These are phyloP conservation scores for Calonectria hongkongensis DNA, from an alignment of 2,329 filamentous ascomycete species.

Conservation along the genomic window DNA sequence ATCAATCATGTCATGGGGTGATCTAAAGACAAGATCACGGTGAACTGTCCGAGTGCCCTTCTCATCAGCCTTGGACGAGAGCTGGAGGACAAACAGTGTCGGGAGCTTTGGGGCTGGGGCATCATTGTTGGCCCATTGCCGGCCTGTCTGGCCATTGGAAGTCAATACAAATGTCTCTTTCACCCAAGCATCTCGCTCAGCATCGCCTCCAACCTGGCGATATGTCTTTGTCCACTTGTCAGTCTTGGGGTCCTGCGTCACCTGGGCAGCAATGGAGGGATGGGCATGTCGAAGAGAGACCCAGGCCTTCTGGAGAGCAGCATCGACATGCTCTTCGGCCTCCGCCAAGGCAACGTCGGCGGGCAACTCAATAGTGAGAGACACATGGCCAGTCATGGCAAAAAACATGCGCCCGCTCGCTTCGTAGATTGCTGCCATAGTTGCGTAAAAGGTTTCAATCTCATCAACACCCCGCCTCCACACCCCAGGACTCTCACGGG, in stretches of 20 bases:
- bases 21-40: conserved; percentile 60
- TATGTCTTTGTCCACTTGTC: conserved; percentile 56
- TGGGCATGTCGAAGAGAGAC: conserved; percentile 57
- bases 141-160: conserved; percentile 50
- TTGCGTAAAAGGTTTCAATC: conserved; percentile 63
- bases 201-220: neutral
- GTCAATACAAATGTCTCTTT: conserved; percentile 56
- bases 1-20: conserved; percentile 63
- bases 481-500: conserved; percentile 48
- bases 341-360: neutral
- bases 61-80: neutral
- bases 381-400: conserved; percentile 63
- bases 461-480: conserved; percentile 64
- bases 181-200: conserved; percentile 53
- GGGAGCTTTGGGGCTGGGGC: conserved; percentile 57
- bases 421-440: conserved; percentile 58
- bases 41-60: neutral
- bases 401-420: conserved; percentile 64
- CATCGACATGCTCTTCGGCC: conserved; percentile 48
- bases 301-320: conserved; percentile 60
- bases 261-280: conserved; percentile 58
- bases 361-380: conserved; percentile 47
- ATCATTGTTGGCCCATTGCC: conserved; percentile 60
- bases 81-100: conserved; percentile 58
- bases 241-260: conserved; percentile 43